Evolutionary conservation across 2,329 filamentous ascomycete genomes (phyloP), one percentile per base, ranked within the genome.

Genomic region (Aspergillus cejpii): DNA sequence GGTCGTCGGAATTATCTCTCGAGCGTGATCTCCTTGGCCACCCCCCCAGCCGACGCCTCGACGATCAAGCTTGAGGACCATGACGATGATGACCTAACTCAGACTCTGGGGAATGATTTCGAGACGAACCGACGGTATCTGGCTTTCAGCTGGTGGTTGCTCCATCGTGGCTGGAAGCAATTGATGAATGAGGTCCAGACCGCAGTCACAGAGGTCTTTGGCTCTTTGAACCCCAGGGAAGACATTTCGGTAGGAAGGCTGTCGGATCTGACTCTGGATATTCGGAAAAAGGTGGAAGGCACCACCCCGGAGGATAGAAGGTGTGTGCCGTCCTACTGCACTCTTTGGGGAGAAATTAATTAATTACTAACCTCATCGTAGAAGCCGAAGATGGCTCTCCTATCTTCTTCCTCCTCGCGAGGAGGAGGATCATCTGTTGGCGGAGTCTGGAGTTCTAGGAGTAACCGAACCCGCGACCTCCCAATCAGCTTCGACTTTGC

Each of bases 61-160:
- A 85, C 81, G 34, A 98, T 98, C 63, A 90, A 78, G 57, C 77
- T 97, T 14, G 89, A 96, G 70, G 92, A 97, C 66, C 83, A 94
- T 60, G 91, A 94, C 60, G 91, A 96, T 62, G 90, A 96, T 63
- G 87, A 92, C 62, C 84, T 85, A 59, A 86, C 91, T 43, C 85
- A 90, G 57, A 78, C 82, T 3, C 89, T 94, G 62, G 89, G 89
- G 36, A 91, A 86, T 65, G 92, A 98, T 66, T 96, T 95, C 56
- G 90, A 96, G 66, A 94, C 89, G 26, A 98, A 98, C 68, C 79
- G 90, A 56, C 86, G 87, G 61, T 98, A 97, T 62, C 75, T 98
- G 39, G 94, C 90, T 31, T 94, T 97, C 65, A 95, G 88, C 69
- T 98, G 92, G 92, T 98, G 91, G 90, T 73, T 98, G 37, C 75